Evolutionary conservation across 208 protist species (phyloP).

Genomic region (Strigomonas galati): DNA sequence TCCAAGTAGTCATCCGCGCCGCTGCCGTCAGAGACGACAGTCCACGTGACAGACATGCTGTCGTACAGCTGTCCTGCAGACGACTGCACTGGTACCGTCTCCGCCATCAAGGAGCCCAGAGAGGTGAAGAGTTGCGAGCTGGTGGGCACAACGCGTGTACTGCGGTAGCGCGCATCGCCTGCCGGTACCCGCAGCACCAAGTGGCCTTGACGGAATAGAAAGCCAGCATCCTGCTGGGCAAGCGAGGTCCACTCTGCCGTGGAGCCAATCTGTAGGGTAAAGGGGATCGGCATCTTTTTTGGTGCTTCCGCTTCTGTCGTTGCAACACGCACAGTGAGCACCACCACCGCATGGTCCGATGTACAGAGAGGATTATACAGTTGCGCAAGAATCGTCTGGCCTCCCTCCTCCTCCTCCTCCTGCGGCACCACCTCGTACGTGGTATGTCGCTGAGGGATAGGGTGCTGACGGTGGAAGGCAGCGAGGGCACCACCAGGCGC

Average conservation of each 20-base stretch:
- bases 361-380: not conserved
- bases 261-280: not conserved
- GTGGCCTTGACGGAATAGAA: slow-evolving; percentile 45
- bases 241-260: slow-evolving; percentile 4
- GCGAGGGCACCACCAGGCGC: not conserved
- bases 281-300: not conserved
- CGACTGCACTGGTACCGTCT: not conserved
- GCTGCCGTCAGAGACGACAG: slow-evolving; percentile 60
- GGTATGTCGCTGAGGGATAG: slow-evolving; percentile 3
- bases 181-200: slow-evolving; percentile 56
- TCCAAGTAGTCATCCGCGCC: slow-evolving; percentile 65
- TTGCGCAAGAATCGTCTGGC: not conserved
- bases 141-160: slow-evolving; percentile 29
- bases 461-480: not conserved
- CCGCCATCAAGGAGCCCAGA: slow-evolving; percentile 38
- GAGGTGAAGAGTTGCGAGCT: slow-evolving; percentile 30
- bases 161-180: slow-evolving; percentile 21
- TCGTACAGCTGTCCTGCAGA: not conserved
- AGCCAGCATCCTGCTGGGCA: not conserved
- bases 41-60: slow-evolving; percentile 34
- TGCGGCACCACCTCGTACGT: not conserved
- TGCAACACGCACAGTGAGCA: slow-evolving; percentile 11
- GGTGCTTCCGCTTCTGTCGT: too few relatives aligned
- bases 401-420: not conserved
- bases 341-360: slow-evolving; percentile 2